These are phyloP conservation scores for Globisporangium orthogonon DNA, from an alignment of 352 stramenopile species.

Conservation along the genomic window DNA sequence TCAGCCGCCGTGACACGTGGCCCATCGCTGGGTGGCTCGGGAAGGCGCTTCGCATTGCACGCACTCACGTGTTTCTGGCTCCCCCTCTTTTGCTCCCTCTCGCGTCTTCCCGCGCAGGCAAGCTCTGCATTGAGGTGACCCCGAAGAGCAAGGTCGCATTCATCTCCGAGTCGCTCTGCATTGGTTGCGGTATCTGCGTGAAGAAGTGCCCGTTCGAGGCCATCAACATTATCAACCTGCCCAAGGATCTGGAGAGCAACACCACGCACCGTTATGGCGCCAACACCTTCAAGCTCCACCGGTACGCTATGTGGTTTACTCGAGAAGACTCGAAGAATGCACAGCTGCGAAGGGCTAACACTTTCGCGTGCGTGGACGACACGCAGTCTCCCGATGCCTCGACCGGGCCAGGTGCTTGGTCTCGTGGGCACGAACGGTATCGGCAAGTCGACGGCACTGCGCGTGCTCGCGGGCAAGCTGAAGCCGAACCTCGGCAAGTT, in stretches of 20 bases:
- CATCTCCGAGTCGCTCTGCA: slow-evolving; percentile 98
- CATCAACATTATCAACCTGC: slow-evolving; percentile 99
- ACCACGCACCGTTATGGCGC: slow-evolving; percentile 99
- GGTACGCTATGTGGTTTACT: slow-evolving; percentile 16
- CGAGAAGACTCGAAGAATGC: not conserved
- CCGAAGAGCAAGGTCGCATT: slow-evolving; percentile 96
- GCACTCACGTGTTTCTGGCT: not conserved
- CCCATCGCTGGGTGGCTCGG: not conserved
- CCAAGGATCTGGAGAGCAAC: slow-evolving; percentile 97
- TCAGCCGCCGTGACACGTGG: not conserved
- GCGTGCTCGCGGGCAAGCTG: slow-evolving; percentile 98
- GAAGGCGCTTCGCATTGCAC: not conserved
- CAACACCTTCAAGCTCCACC: slow-evolving; percentile 99
- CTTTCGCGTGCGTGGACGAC: not conserved
- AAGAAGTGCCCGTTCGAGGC: slow-evolving; percentile 99
- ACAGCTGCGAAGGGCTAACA: not conserved
- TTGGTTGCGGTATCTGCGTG: slow-evolving; percentile 99
- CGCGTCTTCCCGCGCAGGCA: slow-evolving; percentile 47
- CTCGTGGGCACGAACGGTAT: slow-evolving; percentile 99
- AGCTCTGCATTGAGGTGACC: slow-evolving; percentile 98
- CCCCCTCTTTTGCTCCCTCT: not conserved
- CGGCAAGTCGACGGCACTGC: slow-evolving; percentile 99
- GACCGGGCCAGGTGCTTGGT: slow-evolving; percentile 96
- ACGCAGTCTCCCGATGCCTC: slow-evolving; percentile 93
- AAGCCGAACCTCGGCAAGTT: slow-evolving; percentile 99